Evolutionary conservation across 805 yeast genomes (phyloP).

Genomic region (Yamadazyma ubonensis): DNA sequence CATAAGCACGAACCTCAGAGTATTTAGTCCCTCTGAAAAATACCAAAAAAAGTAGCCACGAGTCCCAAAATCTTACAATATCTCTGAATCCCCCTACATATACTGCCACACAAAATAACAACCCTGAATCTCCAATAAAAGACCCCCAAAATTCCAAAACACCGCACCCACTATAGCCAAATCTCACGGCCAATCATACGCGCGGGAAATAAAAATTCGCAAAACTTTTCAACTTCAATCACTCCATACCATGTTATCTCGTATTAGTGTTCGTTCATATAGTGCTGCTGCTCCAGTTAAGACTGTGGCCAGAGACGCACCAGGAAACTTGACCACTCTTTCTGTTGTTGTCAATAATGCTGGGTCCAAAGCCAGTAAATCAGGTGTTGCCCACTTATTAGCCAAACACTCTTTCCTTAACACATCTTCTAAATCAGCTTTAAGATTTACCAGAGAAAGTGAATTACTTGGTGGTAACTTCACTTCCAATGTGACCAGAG

Average conservation of each 20-base stretch:
- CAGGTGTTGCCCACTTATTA: slow-evolving; percentile 85
- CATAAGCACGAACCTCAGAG: slow-evolving; percentile 1
- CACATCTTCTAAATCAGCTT: slow-evolving; percentile 79
- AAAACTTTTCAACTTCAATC: slow-evolving; percentile 8
- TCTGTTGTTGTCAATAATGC: slow-evolving; percentile 77
- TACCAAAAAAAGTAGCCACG: neutral
- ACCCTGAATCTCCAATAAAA: too few species aligned
- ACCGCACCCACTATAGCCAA: neutral
- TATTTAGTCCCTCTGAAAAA: neutral
- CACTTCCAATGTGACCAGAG: slow-evolving; percentile 73
- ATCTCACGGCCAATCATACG: slow-evolving; percentile 17
- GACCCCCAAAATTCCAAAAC: too few species aligned
- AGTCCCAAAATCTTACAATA: neutral
- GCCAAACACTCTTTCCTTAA: slow-evolving; percentile 82
- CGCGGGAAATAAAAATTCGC: slow-evolving; percentile 14
- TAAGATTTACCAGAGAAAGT: slow-evolving; percentile 90
- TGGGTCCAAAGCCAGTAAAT: slow-evolving; percentile 72
- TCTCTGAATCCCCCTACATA: too few species aligned
- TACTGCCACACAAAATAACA: too few species aligned
- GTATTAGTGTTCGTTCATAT: slow-evolving; percentile 42
- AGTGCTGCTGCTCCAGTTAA: slow-evolving; percentile 40
- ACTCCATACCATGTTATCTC: slow-evolving; percentile 35
- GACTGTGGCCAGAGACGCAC: slow-evolving; percentile 55
- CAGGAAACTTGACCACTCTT: slow-evolving; percentile 69
- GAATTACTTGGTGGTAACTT: slow-evolving; percentile 90